Evolutionary conservation across 148 eudicot genomes (phyloP).

Genomic region (Vaccinium myrtillus): DNA sequence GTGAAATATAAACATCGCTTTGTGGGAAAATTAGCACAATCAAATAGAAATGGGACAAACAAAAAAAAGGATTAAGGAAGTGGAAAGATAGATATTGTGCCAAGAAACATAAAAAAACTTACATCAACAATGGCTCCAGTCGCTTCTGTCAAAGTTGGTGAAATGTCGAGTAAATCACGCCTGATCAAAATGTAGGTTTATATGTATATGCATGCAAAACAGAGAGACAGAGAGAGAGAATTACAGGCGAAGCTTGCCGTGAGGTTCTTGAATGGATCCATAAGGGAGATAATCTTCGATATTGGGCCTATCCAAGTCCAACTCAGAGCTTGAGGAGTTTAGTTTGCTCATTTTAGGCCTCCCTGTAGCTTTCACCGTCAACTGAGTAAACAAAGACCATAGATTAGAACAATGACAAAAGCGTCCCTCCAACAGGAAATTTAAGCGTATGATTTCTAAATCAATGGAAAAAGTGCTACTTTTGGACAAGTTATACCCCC

Average conservation of each 20-base stretch:
- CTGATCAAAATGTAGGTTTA: constrained; percentile 26
- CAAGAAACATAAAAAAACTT: constrained; percentile 21
- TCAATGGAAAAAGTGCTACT: not conserved
- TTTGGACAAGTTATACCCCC: not conserved
- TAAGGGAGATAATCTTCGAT: constrained; percentile 86
- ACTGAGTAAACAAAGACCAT: not conserved
- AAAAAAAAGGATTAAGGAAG: not conserved
- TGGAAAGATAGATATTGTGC: not conserved
- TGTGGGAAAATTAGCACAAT: not conserved
- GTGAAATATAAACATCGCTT: not conserved
- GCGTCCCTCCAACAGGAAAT: not conserved
- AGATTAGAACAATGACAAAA: not conserved
- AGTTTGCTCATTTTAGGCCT: constrained; percentile 27
- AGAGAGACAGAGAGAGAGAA: not conserved
- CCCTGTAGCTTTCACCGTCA: not conserved
- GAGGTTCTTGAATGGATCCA: constrained; percentile 65
- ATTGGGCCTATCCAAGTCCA: constrained; percentile 88
- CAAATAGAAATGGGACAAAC: not conserved
- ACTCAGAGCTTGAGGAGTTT: constrained; percentile 52
- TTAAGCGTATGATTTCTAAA: not conserved
- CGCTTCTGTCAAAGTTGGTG: constrained; percentile 83
- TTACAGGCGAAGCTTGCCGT: constrained; percentile 76
- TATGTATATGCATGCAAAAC: not conserved
- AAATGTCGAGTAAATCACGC: constrained; percentile 87
- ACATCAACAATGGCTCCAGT: constrained; percentile 98